These are phyloP conservation scores for Stemphylium lycopersici DNA, from an alignment of 2,329 filamentous ascomycete species.

Conservation along the genomic window DNA sequence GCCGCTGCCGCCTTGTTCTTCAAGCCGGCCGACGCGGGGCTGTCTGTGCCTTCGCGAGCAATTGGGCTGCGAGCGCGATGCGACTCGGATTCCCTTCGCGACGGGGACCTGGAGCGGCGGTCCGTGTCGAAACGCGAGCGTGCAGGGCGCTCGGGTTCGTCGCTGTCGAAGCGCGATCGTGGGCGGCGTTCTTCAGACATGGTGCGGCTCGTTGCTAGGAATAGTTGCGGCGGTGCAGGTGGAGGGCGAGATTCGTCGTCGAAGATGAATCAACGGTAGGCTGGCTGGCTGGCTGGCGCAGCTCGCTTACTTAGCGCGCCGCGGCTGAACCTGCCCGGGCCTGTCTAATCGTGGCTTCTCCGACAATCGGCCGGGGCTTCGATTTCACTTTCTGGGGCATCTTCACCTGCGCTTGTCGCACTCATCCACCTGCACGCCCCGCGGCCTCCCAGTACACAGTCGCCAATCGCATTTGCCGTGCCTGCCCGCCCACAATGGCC, in stretches of 20 bases:
- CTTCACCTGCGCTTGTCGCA: background rate
- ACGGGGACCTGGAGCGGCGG: slow-evolving; percentile 73
- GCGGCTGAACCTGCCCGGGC: slow-evolving; percentile 10
- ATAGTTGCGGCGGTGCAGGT: slow-evolving; percentile 1
- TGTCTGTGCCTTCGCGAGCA: slow-evolving; percentile 55
- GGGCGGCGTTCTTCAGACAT: slow-evolving; percentile 87
- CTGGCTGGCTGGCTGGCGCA: slow-evolving; percentile 1
- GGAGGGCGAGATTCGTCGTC: slow-evolving; percentile 3
- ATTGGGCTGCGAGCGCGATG: slow-evolving; percentile 83
- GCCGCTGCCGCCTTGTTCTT: slow-evolving; percentile 71
- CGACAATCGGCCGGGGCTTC: slow-evolving; percentile 15
- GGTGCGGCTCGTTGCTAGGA: slow-evolving; percentile 12
- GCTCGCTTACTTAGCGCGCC: slow-evolving; percentile 14
- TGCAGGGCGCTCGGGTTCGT: slow-evolving; percentile 68
- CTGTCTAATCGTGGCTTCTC: background rate
- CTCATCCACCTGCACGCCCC: background rate
- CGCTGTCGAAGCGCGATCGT: slow-evolving; percentile 94
- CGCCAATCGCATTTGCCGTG: slow-evolving; percentile 22
- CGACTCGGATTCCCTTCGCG: slow-evolving; percentile 66
- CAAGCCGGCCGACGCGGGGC: slow-evolving; percentile 53
- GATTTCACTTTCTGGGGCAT: slow-evolving; percentile 17
- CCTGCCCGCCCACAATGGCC: slow-evolving; percentile 46
- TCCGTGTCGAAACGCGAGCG: slow-evolving; percentile 76
- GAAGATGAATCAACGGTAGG: slow-evolving; percentile 2
- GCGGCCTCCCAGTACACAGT: background rate